Conservation (phyloP, 805 yeast species). For the Cyberlindnera sargentensis region DNA sequence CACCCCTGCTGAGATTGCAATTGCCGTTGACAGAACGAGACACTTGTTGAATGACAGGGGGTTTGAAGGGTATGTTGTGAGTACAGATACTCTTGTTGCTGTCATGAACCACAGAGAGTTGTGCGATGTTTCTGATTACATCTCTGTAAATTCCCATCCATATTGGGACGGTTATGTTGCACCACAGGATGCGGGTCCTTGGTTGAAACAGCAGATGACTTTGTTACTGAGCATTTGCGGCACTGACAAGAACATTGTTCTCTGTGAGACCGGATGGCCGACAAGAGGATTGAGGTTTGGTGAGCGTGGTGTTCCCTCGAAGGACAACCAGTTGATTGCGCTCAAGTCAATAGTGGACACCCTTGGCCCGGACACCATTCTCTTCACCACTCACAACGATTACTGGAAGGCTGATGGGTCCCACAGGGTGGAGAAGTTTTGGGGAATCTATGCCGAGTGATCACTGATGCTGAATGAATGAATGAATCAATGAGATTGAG, state of each 20-base stretch:
- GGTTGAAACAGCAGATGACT: slow-evolving; percentile 41
- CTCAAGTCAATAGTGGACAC: slow-evolving; percentile 40
- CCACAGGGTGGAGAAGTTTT: slow-evolving; percentile 52
- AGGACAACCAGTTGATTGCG: slow-evolving; percentile 44
- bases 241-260: slow-evolving; percentile 24
- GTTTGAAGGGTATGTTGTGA: slow-evolving; percentile 48
- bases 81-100: slow-evolving; percentile 60
- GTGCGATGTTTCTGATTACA: slow-evolving; percentile 51
- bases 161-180: slow-evolving; percentile 50
- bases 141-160: slow-evolving; percentile 63
- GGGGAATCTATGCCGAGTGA: slow-evolving; percentile 28
- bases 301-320: slow-evolving; percentile 44
- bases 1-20: slow-evolving; percentile 36
- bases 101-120: slow-evolving; percentile 41
- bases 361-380: slow-evolving; percentile 42
- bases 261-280: slow-evolving; percentile 70
- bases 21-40: slow-evolving; percentile 42
- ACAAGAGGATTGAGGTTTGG: slow-evolving; percentile 49
- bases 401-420: slow-evolving; percentile 53
- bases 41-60: slow-evolving; percentile 36
- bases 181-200: slow-evolving; percentile 48
- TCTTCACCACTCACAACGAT: slow-evolving; percentile 58
- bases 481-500: neutral
- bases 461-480: neutral
- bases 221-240: slow-evolving; percentile 41